Percentiles rank a stretch among this genome's conserved stretches.
Conservation (phyloP, 495 filamentous ascomycete genomes). For the Schizothecium vesticola region DNA sequence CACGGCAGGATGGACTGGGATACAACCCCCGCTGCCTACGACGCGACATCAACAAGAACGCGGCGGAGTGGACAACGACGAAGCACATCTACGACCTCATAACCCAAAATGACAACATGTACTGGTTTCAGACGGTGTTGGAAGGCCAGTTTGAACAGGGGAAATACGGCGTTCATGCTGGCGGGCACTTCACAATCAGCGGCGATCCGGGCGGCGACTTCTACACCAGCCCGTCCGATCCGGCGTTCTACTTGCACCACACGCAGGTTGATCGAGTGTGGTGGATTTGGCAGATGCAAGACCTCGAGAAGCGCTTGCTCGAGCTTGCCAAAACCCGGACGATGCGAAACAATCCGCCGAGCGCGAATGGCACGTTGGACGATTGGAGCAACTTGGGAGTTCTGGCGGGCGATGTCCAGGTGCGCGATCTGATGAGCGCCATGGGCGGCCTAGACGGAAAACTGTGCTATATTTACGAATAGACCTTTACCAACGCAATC, state of each 20-base stretch:
- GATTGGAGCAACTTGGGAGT: constrained; percentile 17
- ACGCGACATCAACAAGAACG: constrained; percentile 55
- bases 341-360: constrained; percentile 20
- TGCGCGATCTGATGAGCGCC: constrained; percentile 30
- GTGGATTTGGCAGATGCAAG: constrained; percentile 65
- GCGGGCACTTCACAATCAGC: constrained; percentile 59
- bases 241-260: constrained; percentile 65
- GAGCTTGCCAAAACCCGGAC: constrained; percentile 22
- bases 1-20: constrained; percentile 32
- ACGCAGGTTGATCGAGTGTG: constrained; percentile 60
- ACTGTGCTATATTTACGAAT: constrained; percentile 27
- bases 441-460: constrained; percentile 30
- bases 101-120: constrained; percentile 39
- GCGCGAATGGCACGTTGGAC: constrained; percentile 24
- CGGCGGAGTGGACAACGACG: constrained; percentile 38
- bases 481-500: too few species aligned
- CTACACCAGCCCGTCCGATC: constrained; percentile 56
- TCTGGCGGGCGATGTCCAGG: constrained; percentile 18
- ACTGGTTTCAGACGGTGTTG: constrained; percentile 46
- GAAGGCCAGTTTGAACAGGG: constrained; percentile 25
- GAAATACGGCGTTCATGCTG: constrained; percentile 53
- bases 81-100: constrained; percentile 37
- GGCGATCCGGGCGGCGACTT: constrained; percentile 48
- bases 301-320: constrained; percentile 37
- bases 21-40: constrained; percentile 61